Evolutionary conservation across 2,329 filamentous ascomycete genomes (phyloP).

Genomic region (Pseudogymnoascus sp.): DNA sequence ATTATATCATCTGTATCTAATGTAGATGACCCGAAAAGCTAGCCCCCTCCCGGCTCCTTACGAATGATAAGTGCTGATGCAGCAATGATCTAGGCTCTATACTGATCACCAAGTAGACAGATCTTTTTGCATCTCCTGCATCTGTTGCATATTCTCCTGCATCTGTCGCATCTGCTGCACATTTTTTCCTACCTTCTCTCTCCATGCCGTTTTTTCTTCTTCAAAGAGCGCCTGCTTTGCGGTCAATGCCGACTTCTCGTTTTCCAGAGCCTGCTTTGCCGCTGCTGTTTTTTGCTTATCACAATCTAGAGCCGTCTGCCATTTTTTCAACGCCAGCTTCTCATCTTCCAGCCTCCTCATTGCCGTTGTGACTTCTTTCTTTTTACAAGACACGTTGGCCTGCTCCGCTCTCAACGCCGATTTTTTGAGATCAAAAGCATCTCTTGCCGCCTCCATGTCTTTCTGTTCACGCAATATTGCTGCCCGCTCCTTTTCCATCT

Average conservation of each 20-base stretch:
- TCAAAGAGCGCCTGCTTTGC: background rate
- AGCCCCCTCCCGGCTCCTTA: background rate
- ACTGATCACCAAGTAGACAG: background rate
- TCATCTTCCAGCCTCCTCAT: background rate
- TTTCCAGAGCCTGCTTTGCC: background rate
- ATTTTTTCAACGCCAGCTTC: background rate
- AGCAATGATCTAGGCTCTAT: background rate
- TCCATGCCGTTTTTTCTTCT: background rate
- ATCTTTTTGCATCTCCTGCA: background rate
- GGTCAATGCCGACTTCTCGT: background rate
- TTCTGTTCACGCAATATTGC: background rate
- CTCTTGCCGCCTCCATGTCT: background rate
- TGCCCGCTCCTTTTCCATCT: background rate
- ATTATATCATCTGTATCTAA: background rate
- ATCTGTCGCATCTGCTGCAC: background rate
- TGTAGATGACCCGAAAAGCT: background rate
- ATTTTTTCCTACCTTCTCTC: background rate
- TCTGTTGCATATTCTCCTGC: background rate
- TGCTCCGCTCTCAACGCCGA: background rate
- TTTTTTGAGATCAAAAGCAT: background rate
- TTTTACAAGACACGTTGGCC: background rate
- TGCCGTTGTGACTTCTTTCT: background rate
- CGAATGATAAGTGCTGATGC: background rate
- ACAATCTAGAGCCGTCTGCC: background rate
- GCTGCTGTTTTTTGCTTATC: background rate